Evolutionary conservation across 495 filamentous ascomycete species (phyloP).

Genomic region (Amphirosellinia nigrospora): DNA sequence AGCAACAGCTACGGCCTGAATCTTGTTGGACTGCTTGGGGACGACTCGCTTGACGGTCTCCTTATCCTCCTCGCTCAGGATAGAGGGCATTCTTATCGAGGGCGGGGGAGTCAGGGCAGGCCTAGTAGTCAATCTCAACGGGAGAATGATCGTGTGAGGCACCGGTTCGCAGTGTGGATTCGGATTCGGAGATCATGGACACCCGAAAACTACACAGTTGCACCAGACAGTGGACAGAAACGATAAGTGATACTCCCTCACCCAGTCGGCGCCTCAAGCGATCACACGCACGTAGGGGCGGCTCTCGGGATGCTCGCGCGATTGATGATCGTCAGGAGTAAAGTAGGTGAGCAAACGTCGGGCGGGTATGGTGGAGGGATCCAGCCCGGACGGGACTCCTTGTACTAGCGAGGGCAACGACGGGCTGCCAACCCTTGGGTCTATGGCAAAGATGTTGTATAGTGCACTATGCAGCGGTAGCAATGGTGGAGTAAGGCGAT

Average conservation of each 20-base stretch:
- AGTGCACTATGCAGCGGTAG: not conserved
- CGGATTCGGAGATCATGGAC: slow-evolving; percentile 10
- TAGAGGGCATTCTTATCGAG: slow-evolving; percentile 74
- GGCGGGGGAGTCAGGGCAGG: slow-evolving; percentile 22
- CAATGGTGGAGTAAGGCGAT: slow-evolving; percentile 7
- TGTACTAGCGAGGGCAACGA: slow-evolving; percentile 1
- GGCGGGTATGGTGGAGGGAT: slow-evolving; percentile 23
- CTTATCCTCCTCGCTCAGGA: slow-evolving; percentile 89
- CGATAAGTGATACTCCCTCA: not conserved
- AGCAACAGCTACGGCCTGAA: slow-evolving; percentile 90
- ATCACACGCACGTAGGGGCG: slow-evolving; percentile 2
- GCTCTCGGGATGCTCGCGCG: not conserved
- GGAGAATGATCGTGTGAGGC: slow-evolving; percentile 17
- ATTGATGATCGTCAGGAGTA: slow-evolving; percentile 10
- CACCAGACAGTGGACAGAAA: not conserved
- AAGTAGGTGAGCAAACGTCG: not conserved
- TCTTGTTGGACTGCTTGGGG: slow-evolving; percentile 92
- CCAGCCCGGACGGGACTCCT: not conserved
- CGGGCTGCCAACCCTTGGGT: not conserved
- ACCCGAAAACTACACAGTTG: not conserved
- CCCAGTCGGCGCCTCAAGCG: not conserved
- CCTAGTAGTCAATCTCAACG: slow-evolving; percentile 23
- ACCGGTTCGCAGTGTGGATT: slow-evolving; percentile 29
- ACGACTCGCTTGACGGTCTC: slow-evolving; percentile 89
- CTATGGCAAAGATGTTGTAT: slow-evolving; percentile 7